A percentile compares a stretch with the other conserved stretches of the same genome.
phyloP scores from a whole-genome alignment of 2,329 filamentous ascomycete genomes.

The Monilinia polystroma region DNA sequence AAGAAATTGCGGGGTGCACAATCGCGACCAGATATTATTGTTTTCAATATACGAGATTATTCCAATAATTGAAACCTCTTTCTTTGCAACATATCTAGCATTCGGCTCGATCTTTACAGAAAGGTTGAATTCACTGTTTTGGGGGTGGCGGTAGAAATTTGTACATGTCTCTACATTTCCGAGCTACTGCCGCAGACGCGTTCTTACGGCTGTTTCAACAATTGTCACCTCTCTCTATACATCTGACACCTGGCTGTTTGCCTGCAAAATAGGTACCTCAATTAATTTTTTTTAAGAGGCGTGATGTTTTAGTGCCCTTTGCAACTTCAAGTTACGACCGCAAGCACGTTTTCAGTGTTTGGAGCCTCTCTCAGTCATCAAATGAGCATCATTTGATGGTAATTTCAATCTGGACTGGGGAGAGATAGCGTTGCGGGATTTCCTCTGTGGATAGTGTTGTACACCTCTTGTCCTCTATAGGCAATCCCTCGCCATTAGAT shows the following conservation, averaged over 20 bases:
- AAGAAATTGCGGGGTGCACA: conserved; percentile 18
- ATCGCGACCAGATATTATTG: conserved; percentile 8
- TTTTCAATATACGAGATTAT: not conserved
- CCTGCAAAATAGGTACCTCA: not conserved
- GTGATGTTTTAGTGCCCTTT: not conserved
- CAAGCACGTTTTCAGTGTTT: not conserved
- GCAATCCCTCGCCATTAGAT: not conserved
- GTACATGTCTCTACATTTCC: not conserved
- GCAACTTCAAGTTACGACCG: not conserved
- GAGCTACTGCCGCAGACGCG: not conserved
- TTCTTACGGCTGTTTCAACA: conserved; percentile 2
- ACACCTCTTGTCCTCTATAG: not conserved
- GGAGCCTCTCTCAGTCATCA: not conserved
- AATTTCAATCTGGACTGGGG: not conserved
- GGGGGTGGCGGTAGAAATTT: not conserved
- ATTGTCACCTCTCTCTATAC: not conserved
- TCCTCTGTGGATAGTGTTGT: not conserved
- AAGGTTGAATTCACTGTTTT: not conserved
- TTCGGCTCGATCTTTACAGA: not conserved
- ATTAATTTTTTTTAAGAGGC: not conserved
- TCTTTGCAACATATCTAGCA: not conserved
- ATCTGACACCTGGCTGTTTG: not conserved
- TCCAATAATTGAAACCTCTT: not conserved
- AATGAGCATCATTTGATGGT: not conserved
- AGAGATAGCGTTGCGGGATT: conserved; percentile 2